Conservation (phyloP, 106 monocot species). For the Amphibolis antarctica region DNA sequence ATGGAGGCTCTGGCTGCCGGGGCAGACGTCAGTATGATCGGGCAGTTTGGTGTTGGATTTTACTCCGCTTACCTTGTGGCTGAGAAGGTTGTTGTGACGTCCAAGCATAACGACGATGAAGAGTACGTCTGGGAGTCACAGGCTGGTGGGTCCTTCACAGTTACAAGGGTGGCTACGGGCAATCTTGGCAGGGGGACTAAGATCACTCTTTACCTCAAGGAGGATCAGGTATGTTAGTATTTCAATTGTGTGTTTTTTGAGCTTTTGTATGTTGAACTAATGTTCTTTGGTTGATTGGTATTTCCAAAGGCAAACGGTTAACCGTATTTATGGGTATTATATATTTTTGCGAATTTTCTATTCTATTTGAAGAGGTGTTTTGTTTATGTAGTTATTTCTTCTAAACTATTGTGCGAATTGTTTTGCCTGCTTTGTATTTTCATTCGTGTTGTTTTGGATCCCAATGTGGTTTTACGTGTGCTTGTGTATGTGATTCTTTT, state of each 20-base stretch:
- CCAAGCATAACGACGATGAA: slow-evolving; percentile 22
- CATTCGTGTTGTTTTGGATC: too few species aligned
- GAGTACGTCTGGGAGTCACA: slow-evolving; percentile 23
- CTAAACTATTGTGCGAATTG: too few species aligned
- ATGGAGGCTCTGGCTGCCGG: slow-evolving; percentile 19
- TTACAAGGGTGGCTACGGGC: slow-evolving; percentile 6
- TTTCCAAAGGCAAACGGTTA: too few species aligned
- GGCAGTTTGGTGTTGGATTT: slow-evolving; percentile 22
- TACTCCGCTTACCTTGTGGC: slow-evolving; percentile 18
- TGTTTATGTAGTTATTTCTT: too few species aligned
- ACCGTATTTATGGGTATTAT: too few species aligned
- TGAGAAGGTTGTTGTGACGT: slow-evolving; percentile 17
- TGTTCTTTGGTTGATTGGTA: background rate
- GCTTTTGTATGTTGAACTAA: background rate
- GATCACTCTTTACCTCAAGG: slow-evolving; percentile 12
- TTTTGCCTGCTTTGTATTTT: too few species aligned
- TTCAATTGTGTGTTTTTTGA: background rate
- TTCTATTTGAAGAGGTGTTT: too few species aligned
- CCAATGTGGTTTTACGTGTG: too few species aligned
- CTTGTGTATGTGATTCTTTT: too few species aligned
- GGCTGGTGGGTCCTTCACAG: slow-evolving; percentile 17
- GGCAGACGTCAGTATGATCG: slow-evolving; percentile 20
- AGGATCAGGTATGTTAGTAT: slow-evolving; percentile 8
- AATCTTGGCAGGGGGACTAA: slow-evolving; percentile 9
- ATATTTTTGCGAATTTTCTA: too few species aligned